Percentiles rank a stretch among this genome's conserved stretches.
Conservation (phyloP, 1,284 basidiomycete genomes). For the Apiotrichum siamense region DNA sequence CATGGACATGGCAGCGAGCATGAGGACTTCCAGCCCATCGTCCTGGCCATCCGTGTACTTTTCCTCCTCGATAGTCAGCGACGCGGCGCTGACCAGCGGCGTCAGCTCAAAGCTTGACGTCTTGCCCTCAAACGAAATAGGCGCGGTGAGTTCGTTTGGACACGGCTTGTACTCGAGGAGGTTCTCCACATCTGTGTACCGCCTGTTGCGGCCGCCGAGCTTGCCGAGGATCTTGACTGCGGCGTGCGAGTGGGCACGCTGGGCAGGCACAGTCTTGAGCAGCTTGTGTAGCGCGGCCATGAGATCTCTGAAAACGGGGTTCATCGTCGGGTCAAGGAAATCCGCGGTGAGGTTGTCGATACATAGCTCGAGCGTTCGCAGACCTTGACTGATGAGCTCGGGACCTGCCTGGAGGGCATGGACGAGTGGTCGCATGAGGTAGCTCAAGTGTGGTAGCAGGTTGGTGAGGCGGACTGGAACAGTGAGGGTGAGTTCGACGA, state of each 20-base stretch:
- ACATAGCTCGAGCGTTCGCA: constrained; percentile 96
- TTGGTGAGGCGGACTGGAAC: constrained; percentile 94
- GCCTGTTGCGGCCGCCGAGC: constrained; percentile 88
- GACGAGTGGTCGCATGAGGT: constrained; percentile 95
- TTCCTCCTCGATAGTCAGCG: constrained; percentile 59
- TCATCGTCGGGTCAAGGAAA: constrained; percentile 95
- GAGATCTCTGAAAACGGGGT: constrained; percentile 83
- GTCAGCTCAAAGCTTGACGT: constrained; percentile 65
- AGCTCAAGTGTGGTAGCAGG: constrained; percentile 87
- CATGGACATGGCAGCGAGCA: constrained; percentile 65
- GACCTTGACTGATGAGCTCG: constrained; percentile 90
- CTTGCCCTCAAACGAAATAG: constrained; percentile 68
- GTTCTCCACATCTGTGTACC: constrained; percentile 76
- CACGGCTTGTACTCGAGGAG: constrained; percentile 64
- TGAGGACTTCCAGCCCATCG: constrained; percentile 73
- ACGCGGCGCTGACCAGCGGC: constrained; percentile 67
- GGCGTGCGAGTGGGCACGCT: constrained; percentile 86
- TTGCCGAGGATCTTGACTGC: constrained; percentile 97
- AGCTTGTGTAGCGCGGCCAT: constrained; percentile 91
- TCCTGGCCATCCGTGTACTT: constrained; percentile 57
- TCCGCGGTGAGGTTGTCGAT: constrained; percentile 99
- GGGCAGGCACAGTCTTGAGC: constrained; percentile 83
- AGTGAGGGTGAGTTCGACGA: constrained; percentile 95
- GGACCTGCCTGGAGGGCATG: constrained; percentile 80
- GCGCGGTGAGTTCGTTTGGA: constrained; percentile 62